Evolutionary conservation across 177 flowering plant species (phyloP), one percentile per base, ranked within the genome.

Genomic region (Vitis hybrid): DNA sequence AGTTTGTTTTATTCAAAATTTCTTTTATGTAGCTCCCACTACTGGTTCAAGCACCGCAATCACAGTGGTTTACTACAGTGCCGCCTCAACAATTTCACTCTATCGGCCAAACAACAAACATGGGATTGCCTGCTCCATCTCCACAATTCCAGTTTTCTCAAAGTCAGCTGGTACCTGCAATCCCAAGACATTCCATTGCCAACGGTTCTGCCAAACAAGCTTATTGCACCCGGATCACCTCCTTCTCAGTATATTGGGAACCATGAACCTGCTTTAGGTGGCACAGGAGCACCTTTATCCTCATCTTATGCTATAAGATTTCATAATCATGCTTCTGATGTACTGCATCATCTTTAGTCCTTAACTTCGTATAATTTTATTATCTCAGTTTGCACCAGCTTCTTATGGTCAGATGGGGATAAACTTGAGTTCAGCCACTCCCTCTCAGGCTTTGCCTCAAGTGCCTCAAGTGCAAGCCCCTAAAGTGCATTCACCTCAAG

Each of bases 361-460:
- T 58, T 58, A 4, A 67, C 20, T 64, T 65, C 10, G 22, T 59
- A 26, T 1, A 12, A 15, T 71, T 57, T 20, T 39, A 11, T 49
- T 5, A 69, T 51, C 71, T 58, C 81, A 81, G 84, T 78, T 71
- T 78, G 77, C 65, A 16, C 68, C 75, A 14, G 51, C 83, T 70
- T 69, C 79, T 65, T 72, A 68, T 65, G 33, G 33, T 31, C 33
- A 31, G 33, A 2, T 31, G 33, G 33, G 33, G 33, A 31, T 31
- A 31, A 31, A 31, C 33, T 31, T 2, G 5, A 31, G 76, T 64
- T 16, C 80, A 74, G 39, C 61, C 29, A 13, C 5, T 31, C 33
- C 33, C 5, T 31, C 33, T 31, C 33, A 31, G 33, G 33, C 33
- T 31, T 31, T 31, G 33, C 33, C 5, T 31, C 5, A 31, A 31